A percentile compares a stretch with the other conserved stretches of the same genome.
phyloP scores from a whole-genome alignment of 2,329 filamentous ascomycete genomes.

The Cordyceps militaris region DNA sequence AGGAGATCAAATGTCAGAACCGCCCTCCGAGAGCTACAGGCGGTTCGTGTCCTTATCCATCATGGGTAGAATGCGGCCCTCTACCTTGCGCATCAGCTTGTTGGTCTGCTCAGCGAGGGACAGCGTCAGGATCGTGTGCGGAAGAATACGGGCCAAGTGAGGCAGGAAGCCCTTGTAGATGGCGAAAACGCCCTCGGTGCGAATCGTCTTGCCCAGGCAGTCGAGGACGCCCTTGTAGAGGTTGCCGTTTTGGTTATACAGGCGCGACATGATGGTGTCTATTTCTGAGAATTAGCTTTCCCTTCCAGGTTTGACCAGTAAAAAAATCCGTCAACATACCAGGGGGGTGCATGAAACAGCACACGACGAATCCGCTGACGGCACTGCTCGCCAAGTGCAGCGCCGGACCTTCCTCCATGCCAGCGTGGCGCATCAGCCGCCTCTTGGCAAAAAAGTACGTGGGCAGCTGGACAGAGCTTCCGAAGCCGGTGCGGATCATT shows the following conservation, averaged over 20 bases:
- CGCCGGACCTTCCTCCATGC: constrained; percentile 83
- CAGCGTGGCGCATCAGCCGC: constrained; percentile 70
- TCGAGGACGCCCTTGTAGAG: constrained; percentile 92
- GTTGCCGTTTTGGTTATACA: constrained; percentile 98
- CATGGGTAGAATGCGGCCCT: constrained; percentile 48
- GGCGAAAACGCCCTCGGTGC: constrained; percentile 82
- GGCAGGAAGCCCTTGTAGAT: constrained; percentile 98
- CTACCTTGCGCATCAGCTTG: constrained; percentile 77
- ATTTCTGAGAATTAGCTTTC: constrained; percentile 10
- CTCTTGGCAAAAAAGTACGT: constrained; percentile 98
- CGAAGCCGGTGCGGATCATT: constrained; percentile 93
- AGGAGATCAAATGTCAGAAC: background rate
- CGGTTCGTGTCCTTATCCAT: constrained; percentile 23
- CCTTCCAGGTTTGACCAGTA: background rate
- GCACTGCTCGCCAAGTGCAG: constrained; percentile 86
- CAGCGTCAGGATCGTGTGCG: constrained; percentile 90
- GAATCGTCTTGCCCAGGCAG: constrained; percentile 83
- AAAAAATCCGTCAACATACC: constrained; percentile 42
- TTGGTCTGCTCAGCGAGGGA: constrained; percentile 95
- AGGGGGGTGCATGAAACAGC: constrained; percentile 95
- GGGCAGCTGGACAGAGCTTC: constrained; percentile 89
- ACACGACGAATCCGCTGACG: constrained; percentile 90
- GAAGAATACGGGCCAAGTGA: constrained; percentile 86
- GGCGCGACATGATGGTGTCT: constrained; percentile 95
- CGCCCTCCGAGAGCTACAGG: background rate